Percentiles rank a stretch among this genome's conserved stretches.
These are phyloP conservation scores for Stevia rebaudiana DNA, from an alignment of 140 eudicot species.

Conservation along the genomic window DNA sequence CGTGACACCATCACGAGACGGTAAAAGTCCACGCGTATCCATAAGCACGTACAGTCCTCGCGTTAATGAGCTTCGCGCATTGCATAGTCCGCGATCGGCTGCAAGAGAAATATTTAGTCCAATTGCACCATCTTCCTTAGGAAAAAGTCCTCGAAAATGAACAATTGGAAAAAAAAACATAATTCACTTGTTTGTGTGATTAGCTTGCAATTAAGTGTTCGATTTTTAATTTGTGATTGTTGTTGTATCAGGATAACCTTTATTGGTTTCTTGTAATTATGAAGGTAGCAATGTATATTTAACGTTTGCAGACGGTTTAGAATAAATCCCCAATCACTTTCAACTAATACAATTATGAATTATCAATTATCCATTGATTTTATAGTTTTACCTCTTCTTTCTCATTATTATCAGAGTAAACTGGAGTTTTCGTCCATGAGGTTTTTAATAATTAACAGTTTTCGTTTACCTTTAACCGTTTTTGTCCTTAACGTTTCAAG, in stretches of 20 bases:
- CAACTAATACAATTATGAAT: not conserved
- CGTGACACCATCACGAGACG: slow-evolving; percentile 55
- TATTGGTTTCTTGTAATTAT: slow-evolving; percentile 29
- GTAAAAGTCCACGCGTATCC: slow-evolving; percentile 46
- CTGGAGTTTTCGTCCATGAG: no score
- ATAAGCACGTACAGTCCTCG: slow-evolving; percentile 59
- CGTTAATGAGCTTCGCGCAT: slow-evolving; percentile 51
- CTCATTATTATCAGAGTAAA: no score
- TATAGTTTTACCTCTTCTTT: no score
- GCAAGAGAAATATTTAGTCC: slow-evolving; percentile 52
- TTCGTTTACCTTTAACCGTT: no score
- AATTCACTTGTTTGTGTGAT: slow-evolving; percentile 8
- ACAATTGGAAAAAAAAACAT: not conserved
- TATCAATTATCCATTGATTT: no score
- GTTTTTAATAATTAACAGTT: no score
- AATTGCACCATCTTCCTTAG: slow-evolving; percentile 48
- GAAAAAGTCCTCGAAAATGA: slow-evolving; percentile 48
- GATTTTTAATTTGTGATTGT: not conserved
- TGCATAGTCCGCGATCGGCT: slow-evolving; percentile 49
- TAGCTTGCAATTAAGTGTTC: slow-evolving; percentile 3
- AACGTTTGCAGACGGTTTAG: slow-evolving; percentile 23
- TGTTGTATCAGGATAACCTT: slow-evolving; percentile 26
- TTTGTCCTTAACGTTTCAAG: no score
- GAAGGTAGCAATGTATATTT: slow-evolving; percentile 25
- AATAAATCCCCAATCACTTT: slow-evolving; percentile 21